Base-by-base conservation (phyloP, 2,329 filamentous ascomycete genomes). In the Colletotrichum sp. region DNA sequence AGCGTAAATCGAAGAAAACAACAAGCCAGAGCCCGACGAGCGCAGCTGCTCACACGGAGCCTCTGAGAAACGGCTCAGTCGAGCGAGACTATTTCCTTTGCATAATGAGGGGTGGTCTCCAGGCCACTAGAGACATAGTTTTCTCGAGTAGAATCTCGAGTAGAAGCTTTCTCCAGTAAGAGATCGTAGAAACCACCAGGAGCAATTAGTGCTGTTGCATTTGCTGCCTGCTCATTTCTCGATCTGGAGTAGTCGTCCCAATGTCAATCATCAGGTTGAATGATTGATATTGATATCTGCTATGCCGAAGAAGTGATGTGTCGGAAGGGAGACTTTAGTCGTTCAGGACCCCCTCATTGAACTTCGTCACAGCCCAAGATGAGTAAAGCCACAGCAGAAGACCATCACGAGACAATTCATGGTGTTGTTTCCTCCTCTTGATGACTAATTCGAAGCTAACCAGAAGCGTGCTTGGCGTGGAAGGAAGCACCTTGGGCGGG, bases 371-470 rank as follows among this genome's bases (percentile, higher is more conserved):
- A n/a, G n/a, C n/a, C n/a, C n/a, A n/a, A n/a, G n/a, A n/a, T n/a
- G n/a, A n/a, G n/a, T n/a, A n/a, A n/a, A 52, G 44, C 3, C 6
- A 21, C 2, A 52, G n/a, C n/a, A 21, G 44, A 13, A 52, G n/a
- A n/a, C 26, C 8, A 21, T 60, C 57, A 32, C n/a, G 44, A 21
- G n/a, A 59, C 55, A 26, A 59, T 59, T 26, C 15, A 16, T 59
- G 21, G 55, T 59, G 55, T 26, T 59, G 26, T 59, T 59, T 59
- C 55, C 55, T 59, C 55, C 30, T 26, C 34, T 18, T 10, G 8
- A 60, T 63, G 68, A 70, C 68, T 70, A 70, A 70, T 5, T 13
- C 2, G 18, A 18, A 15, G 68, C 68, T 70, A 70, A 52, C 55
- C 57, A n/a, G 7, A 63, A 49, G 32, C 16, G 24, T 36, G 18